These are phyloP conservation scores for Fomitiporia mediterranea DNA, from an alignment of 1,284 basidiomycete species.

Conservation along the genomic window DNA sequence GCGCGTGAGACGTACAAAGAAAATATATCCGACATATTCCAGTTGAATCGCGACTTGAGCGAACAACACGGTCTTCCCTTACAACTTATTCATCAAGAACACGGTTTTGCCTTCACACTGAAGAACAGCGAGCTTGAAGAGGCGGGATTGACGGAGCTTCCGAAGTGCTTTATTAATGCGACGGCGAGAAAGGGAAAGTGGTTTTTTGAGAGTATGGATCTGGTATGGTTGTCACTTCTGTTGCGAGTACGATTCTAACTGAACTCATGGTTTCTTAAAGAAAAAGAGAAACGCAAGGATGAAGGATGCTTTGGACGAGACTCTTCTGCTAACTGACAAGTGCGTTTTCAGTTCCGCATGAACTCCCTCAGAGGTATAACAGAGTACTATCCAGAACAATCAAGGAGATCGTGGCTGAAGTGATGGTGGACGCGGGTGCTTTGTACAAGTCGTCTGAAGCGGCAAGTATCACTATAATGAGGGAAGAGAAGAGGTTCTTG, in stretches of 20 bases:
- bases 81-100: constrained; percentile 63
- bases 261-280: constrained; percentile 33
- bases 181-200: constrained; percentile 63
- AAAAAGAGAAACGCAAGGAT: constrained; percentile 82
- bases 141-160: constrained; percentile 43
- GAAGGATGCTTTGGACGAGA: constrained; percentile 80
- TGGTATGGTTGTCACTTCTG: constrained; percentile 44
- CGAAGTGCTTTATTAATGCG: constrained; percentile 67
- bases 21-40: constrained; percentile 80
- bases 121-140: constrained; percentile 58
- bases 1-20: constrained; percentile 91
- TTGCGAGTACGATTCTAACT: background rate
- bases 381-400: constrained; percentile 50
- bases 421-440: constrained; percentile 63
- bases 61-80: constrained; percentile 62
- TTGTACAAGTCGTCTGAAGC: constrained; percentile 88
- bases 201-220: constrained; percentile 74
- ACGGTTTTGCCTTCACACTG: constrained; percentile 65
- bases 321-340: constrained; percentile 77
- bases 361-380: background rate
- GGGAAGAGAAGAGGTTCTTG: background rate
- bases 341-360: constrained; percentile 28
- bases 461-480: constrained; percentile 35
- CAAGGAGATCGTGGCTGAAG: constrained; percentile 59
- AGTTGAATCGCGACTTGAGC: constrained; percentile 53